Evolutionary conservation across 495 filamentous ascomycete species (phyloP), one percentile per base, ranked within the genome.

Genomic region (Aspergillus biplanus): DNA sequence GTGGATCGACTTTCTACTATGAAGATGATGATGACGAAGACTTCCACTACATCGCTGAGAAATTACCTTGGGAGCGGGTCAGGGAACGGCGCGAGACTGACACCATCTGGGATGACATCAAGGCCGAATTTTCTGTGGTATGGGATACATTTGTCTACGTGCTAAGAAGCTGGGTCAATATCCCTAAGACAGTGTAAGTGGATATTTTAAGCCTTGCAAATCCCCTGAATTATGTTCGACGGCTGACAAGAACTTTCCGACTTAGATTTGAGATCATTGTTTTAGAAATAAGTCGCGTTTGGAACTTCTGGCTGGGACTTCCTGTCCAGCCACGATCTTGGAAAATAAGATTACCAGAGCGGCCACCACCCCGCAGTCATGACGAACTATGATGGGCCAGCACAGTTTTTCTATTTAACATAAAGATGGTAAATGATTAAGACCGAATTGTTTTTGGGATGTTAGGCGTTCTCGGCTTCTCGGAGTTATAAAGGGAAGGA

Each of bases 241-340:
- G 13, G 4, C 33, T 54, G 16, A 34, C 13, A 15, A 16, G 6
- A 50, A 16, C 21, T 50, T 6, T n/a, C 32, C 57, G 7, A 5
- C 27, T 33, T 52, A 93, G 90, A 11, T 85, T 78, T 63, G 72
- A 84, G 33, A 89, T 97, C 54, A 32, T 80, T 9, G 63, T 85
- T 4, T 68, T 82, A 0, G 92, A 96, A 71, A 48, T 83, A 5
- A 71, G 71, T 50, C 83, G 93, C 46, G 64, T 90, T 16, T 94
- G 87, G 86, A 82, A 89, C 53, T 91, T 80, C 69, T 97, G 87
- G 78, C 76, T 96, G n/a, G 93, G 93, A 33, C 71, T 92, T 58
- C 89, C 92, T 7, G 85, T 93, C 16, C 77, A 77, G 50, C 88
- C 89, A 6, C 80, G 91, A 64, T 78, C 74, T 11, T 96, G 91